A percentile compares a stretch with the other conserved stretches of the same genome.
phyloP scores from a whole-genome alignment of 257 asterid species.

The Solanum piurae region DNA sequence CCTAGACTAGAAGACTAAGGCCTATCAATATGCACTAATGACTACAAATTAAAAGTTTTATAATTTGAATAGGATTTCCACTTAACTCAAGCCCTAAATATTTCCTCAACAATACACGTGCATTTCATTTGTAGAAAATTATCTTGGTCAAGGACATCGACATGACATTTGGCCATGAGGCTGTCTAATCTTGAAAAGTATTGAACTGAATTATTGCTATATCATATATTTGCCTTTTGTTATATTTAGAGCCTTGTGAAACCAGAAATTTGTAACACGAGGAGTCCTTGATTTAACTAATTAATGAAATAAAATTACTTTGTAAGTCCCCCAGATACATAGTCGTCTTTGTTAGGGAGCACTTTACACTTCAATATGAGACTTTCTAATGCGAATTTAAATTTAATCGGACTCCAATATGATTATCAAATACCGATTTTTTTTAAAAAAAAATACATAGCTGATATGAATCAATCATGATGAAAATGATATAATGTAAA shows the following conservation, averaged over 20 bases:
- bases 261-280: not conserved
- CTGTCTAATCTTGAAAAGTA: not conserved
- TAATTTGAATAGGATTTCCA: not conserved
- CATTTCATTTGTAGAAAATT: not conserved
- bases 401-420: too few species aligned
- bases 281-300: not conserved
- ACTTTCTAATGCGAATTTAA: not conserved
- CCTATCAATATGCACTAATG: not conserved
- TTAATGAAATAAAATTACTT: not conserved
- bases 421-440: too few species aligned
- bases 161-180: not conserved
- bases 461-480: not conserved
- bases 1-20: not conserved
- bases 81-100: not conserved
- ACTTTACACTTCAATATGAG: too few species aligned
- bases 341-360: not conserved
- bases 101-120: not conserved
- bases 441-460: too few species aligned
- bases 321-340: not conserved
- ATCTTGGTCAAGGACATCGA: not conserved
- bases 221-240: not conserved
- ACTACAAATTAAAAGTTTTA: not conserved
- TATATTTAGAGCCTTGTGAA: not conserved
- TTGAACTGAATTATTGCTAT: not conserved
- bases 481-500: not conserved